Evolutionary conservation across 139 green algal species (phyloP).

Genomic region (Chlamydomonas sp.): DNA sequence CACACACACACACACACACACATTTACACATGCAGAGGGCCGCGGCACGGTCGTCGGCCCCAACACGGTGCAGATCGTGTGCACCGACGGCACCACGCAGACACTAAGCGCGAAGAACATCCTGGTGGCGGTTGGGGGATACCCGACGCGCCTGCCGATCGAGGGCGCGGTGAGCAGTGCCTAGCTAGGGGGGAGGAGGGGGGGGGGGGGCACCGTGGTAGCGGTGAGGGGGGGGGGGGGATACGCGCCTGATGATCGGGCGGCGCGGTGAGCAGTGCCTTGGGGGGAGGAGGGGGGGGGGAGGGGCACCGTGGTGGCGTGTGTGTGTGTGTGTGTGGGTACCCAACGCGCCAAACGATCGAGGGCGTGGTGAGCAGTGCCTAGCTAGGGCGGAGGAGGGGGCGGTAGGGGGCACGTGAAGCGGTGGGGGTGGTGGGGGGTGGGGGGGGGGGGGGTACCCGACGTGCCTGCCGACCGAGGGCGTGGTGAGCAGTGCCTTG

Average conservation of each 20-base stretch:
- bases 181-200: slow-evolving; percentile 83
- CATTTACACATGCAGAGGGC: slow-evolving; percentile 76
- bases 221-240: background rate
- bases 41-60: slow-evolving; percentile 66
- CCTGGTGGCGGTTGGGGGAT: slow-evolving; percentile 83
- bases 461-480: slow-evolving; percentile 71
- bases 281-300: no score
- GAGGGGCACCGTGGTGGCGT: no score
- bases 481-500: slow-evolving; percentile 78
- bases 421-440: no score
- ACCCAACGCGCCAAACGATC: no score
- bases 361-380: no score
- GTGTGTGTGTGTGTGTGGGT: no score
- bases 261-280: no score
- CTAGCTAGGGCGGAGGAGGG: no score
- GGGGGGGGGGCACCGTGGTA: background rate
- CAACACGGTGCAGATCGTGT: slow-evolving; percentile 71
- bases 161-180: slow-evolving; percentile 70
- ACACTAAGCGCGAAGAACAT: slow-evolving; percentile 74
- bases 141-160: slow-evolving; percentile 66
- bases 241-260: no score
- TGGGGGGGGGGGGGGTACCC: slow-evolving; percentile 75
- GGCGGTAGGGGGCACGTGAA: no score
- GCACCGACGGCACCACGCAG: slow-evolving; percentile 3
- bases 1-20: no score